phyloP scores from a whole-genome alignment of 1,139 yeast species.

The Suhomyces panamericanus region DNA sequence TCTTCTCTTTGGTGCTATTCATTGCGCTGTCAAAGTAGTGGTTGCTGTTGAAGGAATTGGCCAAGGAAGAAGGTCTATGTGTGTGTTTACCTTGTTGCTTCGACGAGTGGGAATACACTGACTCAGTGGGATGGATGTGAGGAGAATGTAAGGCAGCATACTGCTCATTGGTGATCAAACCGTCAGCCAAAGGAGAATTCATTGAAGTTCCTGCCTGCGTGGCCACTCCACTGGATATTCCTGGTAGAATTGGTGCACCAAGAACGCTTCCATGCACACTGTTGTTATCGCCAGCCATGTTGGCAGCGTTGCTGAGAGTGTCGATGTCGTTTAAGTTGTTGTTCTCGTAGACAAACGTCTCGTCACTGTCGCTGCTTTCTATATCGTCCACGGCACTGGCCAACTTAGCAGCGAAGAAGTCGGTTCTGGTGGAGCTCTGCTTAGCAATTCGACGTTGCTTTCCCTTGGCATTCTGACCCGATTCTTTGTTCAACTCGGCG shows the following conservation, averaged over 20 bases:
- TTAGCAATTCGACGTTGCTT: conserved; percentile 18
- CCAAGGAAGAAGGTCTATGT: conserved; percentile 17
- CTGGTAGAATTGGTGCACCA: conserved; percentile 5
- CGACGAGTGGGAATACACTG: conserved; percentile 19
- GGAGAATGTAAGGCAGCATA: conserved; percentile 8
- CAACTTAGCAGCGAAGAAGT: conserved; percentile 88
- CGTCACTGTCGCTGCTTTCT: conserved; percentile 84
- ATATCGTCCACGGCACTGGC: conserved; percentile 94
- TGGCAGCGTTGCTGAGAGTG: conserved; percentile 13
- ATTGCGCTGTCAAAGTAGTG: conserved; percentile 21
- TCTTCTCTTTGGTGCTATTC: conserved; percentile 18
- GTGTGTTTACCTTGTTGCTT: conserved; percentile 13
- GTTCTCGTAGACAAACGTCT: conserved; percentile 88
- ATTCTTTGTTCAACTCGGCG: conserved; percentile 2
- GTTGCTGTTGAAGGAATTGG: conserved; percentile 26
- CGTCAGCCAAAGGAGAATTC: conserved; percentile 9
- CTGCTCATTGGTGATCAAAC: conserved; percentile 7
- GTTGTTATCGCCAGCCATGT: conserved; percentile 13
- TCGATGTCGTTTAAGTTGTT: conserved; percentile 29
- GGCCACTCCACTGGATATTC: conserved; percentile 7
- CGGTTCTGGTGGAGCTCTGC: conserved; percentile 64
- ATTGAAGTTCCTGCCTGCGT: conserved; percentile 8
- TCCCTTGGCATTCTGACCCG: conserved; percentile 7
- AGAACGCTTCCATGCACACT: conserved; percentile 16
- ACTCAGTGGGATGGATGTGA: conserved; percentile 9